These are phyloP conservation scores for Rehmannia glutinosa DNA, from an alignment of 257 asterid genomes.

Conservation along the genomic window DNA sequence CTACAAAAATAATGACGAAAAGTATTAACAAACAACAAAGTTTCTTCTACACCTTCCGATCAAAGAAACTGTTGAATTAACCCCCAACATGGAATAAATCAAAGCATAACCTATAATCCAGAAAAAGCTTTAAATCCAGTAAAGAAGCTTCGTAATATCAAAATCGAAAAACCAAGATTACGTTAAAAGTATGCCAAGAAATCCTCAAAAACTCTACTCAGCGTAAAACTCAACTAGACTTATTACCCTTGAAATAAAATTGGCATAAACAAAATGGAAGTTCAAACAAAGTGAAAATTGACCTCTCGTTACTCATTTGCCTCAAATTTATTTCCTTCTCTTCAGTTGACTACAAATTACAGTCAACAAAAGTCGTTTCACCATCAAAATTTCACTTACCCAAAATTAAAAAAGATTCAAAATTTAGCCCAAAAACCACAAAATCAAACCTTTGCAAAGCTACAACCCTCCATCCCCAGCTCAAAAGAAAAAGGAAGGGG, in stretches of 20 bases:
- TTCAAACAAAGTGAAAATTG: slow-evolving; percentile 6
- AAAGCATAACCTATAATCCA: background rate
- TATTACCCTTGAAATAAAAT: background rate
- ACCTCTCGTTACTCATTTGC: background rate
- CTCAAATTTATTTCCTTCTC: background rate
- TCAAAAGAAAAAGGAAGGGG: background rate
- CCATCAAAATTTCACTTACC: slow-evolving; percentile 8
- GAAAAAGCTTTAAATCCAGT: background rate
- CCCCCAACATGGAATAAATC: background rate
- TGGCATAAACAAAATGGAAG: background rate
- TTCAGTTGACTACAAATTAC: background rate
- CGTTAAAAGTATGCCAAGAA: too few relatives aligned
- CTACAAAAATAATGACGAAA: slow-evolving; percentile 14
- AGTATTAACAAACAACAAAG: background rate
- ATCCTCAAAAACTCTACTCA: background rate
- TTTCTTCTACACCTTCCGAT: background rate
- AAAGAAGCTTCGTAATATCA: background rate
- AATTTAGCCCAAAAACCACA: background rate
- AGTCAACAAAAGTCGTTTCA: slow-evolving; percentile 11
- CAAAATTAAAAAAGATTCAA: background rate
- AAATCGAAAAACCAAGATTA: too few relatives aligned
- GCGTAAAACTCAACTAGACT: background rate
- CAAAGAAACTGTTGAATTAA: background rate
- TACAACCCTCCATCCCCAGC: slow-evolving; percentile 6
- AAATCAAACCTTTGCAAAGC: slow-evolving; percentile 3